Conservation (phyloP, 2,329 filamentous ascomycete species). For the Colletotrichum navitas region DNA sequence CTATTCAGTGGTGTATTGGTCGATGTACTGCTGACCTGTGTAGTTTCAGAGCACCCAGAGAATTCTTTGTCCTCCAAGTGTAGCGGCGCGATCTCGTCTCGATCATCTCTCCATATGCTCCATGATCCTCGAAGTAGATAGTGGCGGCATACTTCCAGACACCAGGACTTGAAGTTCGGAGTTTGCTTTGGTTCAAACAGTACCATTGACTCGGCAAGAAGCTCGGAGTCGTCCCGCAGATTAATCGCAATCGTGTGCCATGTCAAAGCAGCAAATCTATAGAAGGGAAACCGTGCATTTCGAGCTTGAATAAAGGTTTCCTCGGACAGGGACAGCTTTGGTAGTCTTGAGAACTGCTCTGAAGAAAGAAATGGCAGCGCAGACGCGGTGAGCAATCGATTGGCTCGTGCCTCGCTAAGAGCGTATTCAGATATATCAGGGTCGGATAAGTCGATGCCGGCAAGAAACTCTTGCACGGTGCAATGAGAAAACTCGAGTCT, state of each 20-base stretch:
- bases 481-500: not conserved
- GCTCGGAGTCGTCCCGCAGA: not conserved
- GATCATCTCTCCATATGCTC: not conserved
- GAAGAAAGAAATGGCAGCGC: conserved; percentile 1
- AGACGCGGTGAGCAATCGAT: not conserved
- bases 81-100: not conserved
- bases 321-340: conserved; percentile 6
- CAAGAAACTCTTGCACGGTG: conserved; percentile 8
- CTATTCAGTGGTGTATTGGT: not conserved
- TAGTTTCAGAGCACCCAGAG: conserved; percentile 1
- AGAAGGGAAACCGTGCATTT: conserved; percentile 8
- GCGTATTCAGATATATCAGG: not conserved
- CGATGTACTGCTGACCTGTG: not conserved
- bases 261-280: conserved; percentile 9
- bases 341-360: conserved; percentile 10
- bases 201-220: not conserved
- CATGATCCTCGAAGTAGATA: not conserved
- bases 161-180: conserved; percentile 20
- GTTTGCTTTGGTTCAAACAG: conserved; percentile 8
- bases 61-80: too few relatives aligned
- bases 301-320: not conserved
- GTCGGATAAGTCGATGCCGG: not conserved
- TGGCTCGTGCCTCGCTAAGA: not conserved
- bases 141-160: conserved; percentile 11
- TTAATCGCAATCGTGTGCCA: conserved; percentile 3